Base-by-base conservation (phyloP, 2,329 filamentous ascomycete species). In the Thielaviopsis ethacetica region DNA sequence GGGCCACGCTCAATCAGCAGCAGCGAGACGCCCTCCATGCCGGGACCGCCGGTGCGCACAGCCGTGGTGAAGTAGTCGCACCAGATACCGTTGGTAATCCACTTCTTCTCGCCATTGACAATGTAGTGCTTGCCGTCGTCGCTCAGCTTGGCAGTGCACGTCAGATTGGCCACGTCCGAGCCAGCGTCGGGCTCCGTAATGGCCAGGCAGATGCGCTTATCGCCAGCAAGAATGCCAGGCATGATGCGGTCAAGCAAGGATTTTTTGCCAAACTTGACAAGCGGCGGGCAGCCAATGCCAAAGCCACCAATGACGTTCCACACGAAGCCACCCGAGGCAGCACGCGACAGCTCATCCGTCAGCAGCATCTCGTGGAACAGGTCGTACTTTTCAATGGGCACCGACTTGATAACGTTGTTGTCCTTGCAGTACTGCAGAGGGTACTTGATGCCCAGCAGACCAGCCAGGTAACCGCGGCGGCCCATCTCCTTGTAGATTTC, bases 51-150 rank as follows among this genome's bases (percentile, higher is more conserved):
- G 13, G 93, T 98, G 62, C 93, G 85, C 47, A 98, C 93, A 26
- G 91, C 93, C 15, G 88, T 94, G 59, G 93, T 97, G 77, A 97
- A 97, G 76, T 97, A 98, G 72, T 98, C 93, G 63, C 79, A 82
- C 89, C 90, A 96, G 67, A 96, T 82, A 68, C 93, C 93, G 73
- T 98, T 98, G 67, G 91, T 97, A 72, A 97, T 97, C 91, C 93
- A 97, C 76, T 98, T 98, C 86, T 98, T 97, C 82, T 96, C 91
- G 59, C 93, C 93, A 68, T 97, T 98, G 73, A 98, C 93, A 65
- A 97, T 97, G 74, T 94, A 98, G 75, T 97, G 89, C 78, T 97
- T 97, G 68, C 93, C 93, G 67, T 98, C 93, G 66, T 93, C 87
- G 63, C 81, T 88, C 60, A 97, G 80, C 78, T 95, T 95, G 26